Evolutionary conservation across 2,329 filamentous ascomycete genomes (phyloP).

Genomic region (Coniochaeta sp.): DNA sequence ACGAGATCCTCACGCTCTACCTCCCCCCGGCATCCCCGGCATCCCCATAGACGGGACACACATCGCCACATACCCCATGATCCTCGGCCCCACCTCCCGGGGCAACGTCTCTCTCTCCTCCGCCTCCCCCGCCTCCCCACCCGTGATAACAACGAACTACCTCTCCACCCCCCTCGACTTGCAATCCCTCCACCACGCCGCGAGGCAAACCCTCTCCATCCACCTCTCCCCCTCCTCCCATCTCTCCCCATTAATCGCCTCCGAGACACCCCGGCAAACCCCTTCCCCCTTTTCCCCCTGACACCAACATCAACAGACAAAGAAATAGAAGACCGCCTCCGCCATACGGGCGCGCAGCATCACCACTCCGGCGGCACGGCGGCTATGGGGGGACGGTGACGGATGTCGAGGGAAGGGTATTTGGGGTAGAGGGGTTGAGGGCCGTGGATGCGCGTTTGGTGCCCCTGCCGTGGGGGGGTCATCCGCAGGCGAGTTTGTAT

Average conservation of each 20-base stretch:
- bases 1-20: too few relatives aligned
- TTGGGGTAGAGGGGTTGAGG: background rate
- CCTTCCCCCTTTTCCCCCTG: too few relatives aligned
- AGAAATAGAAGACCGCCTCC: too few relatives aligned
- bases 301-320: too few relatives aligned
- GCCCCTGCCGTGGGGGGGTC: background rate
- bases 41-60: constrained; percentile 3
- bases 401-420: background rate
- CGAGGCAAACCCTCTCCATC: too few relatives aligned
- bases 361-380: constrained; percentile 5
- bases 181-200: too few relatives aligned
- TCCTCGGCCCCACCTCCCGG: constrained; percentile 6
- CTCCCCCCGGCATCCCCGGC: constrained; percentile 6
- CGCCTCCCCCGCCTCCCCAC: constrained; percentile 8
- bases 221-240: too few relatives aligned
- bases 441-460: background rate
- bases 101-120: constrained; percentile 22
- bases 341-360: constrained; percentile 7
- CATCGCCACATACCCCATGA: background rate
- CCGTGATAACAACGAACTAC: constrained; percentile 12
- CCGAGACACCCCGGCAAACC: too few relatives aligned
- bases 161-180: constrained; percentile 8
- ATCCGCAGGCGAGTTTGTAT: too few relatives aligned
- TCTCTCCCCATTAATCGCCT: too few relatives aligned
- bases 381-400: background rate